phyloP scores from a whole-genome alignment of 2,329 filamentous ascomycete species.

The Calcarisporium arbuscula region DNA sequence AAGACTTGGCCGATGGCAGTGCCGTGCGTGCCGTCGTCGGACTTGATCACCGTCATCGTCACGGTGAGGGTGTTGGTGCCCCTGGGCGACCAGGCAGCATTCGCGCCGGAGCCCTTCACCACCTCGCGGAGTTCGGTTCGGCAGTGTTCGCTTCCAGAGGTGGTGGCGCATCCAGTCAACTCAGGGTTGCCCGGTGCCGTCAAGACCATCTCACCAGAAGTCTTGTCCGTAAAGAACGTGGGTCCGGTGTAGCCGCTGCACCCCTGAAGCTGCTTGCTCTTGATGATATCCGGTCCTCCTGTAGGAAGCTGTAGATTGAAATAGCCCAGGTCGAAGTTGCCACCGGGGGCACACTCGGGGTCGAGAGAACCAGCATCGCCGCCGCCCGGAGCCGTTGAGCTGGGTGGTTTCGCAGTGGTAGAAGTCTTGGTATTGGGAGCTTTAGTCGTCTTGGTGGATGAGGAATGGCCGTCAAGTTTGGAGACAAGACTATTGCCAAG shows the following conservation, averaged over 20 bases:
- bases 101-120: conserved; percentile 22
- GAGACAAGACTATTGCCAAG: conserved; percentile 41
- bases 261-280: conserved; percentile 22
- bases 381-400: too few species aligned
- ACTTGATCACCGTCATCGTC: conserved; percentile 24
- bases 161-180: conserved; percentile 29
- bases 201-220: conserved; percentile 28
- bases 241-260: conserved; percentile 27
- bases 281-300: conserved; percentile 20
- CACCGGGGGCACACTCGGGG: conserved; percentile 10
- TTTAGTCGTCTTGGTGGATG: too few species aligned
- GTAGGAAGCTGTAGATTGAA: conserved; percentile 33
- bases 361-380: too few species aligned
- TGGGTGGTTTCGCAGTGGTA: too few species aligned
- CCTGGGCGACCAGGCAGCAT: too few species aligned
- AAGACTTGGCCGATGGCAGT: conserved; percentile 29
- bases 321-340: conserved; percentile 26
- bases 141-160: conserved; percentile 32
- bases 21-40: conserved; percentile 25
- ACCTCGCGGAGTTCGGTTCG: conserved; percentile 34
- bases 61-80: conserved; percentile 8
- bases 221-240: conserved; percentile 28
- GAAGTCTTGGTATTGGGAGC: too few species aligned
- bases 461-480: too few species aligned
- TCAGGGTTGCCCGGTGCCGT: conserved; percentile 30